Conservation (phyloP, 352 stramenopile genomes). For the Pythium biforme region DNA sequence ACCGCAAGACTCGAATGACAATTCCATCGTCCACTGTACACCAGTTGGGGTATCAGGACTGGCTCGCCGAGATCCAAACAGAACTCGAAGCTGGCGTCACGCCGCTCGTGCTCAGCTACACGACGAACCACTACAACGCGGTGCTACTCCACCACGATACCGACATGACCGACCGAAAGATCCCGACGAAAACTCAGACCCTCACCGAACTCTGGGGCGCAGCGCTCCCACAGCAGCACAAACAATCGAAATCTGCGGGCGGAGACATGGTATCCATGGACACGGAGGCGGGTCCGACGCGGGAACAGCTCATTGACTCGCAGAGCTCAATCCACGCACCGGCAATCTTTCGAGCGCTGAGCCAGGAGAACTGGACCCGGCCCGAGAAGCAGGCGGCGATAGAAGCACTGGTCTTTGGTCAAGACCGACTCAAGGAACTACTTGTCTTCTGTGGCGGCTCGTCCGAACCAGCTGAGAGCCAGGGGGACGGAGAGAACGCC, state of each 20-base stretch:
- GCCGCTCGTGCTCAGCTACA: background rate
- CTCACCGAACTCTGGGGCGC: constrained; percentile 1
- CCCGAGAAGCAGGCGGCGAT: background rate
- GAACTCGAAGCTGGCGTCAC: background rate
- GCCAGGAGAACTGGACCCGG: background rate
- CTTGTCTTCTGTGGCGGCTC: background rate
- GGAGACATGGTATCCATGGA: background rate
- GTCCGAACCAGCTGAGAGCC: background rate
- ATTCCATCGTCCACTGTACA: background rate
- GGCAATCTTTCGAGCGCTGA: background rate
- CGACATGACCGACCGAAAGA: background rate
- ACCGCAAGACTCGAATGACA: background rate
- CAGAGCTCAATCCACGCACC: background rate
- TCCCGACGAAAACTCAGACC: background rate
- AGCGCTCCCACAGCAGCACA: background rate
- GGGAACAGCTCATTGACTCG: background rate
- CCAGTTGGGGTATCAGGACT: background rate
- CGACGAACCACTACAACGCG: constrained; percentile 1
- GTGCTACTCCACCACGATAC: background rate
- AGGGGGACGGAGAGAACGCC: too few relatives aligned
- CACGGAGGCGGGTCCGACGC: background rate
- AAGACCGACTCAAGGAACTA: background rate
- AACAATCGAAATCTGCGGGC: background rate
- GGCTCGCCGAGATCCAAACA: background rate
- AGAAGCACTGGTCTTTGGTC: background rate